Conservation (phyloP, 2,329 filamentous ascomycete genomes). For the Aspergillus ochraceus region DNA sequence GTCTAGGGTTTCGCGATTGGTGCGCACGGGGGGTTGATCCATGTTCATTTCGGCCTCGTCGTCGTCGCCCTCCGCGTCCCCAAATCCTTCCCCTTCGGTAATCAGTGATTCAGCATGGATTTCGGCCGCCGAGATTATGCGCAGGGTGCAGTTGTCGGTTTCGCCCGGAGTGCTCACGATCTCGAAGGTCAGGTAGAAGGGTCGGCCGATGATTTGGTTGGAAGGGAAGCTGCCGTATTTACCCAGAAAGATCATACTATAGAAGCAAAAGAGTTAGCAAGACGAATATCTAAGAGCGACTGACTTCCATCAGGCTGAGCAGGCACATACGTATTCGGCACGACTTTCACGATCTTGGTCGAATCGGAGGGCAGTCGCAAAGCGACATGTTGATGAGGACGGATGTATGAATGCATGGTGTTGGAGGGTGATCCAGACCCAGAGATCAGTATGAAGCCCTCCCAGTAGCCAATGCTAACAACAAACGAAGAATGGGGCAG, state of each 20-base stretch:
- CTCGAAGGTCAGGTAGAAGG: slow-evolving; percentile 89
- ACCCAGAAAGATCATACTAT: slow-evolving; percentile 79
- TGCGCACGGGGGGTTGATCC: slow-evolving; percentile 55
- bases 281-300: neutral
- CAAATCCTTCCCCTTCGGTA: slow-evolving; percentile 42
- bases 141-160: slow-evolving; percentile 65
- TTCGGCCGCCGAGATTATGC: slow-evolving; percentile 77
- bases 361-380: slow-evolving; percentile 54
- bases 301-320: slow-evolving; percentile 14
- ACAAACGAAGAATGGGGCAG: no score
- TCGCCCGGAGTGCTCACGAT: slow-evolving; percentile 69
- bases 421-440: neutral
- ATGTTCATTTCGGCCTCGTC: slow-evolving; percentile 34
- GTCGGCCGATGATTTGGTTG: slow-evolving; percentile 86
- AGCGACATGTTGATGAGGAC: slow-evolving; percentile 37
- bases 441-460: neutral
- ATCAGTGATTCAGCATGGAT: slow-evolving; percentile 77
- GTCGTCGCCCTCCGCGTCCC: slow-evolving; percentile 27
- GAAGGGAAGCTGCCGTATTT: slow-evolving; percentile 91
- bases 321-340: slow-evolving; percentile 63
- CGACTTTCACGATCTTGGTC: slow-evolving; percentile 58
- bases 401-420: slow-evolving; percentile 41
- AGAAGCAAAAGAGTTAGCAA: neutral
- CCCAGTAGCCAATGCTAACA: neutral
- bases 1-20: slow-evolving; percentile 64